Conservation (phyloP, 305 asterid species). For the Rubia peregrina region DNA sequence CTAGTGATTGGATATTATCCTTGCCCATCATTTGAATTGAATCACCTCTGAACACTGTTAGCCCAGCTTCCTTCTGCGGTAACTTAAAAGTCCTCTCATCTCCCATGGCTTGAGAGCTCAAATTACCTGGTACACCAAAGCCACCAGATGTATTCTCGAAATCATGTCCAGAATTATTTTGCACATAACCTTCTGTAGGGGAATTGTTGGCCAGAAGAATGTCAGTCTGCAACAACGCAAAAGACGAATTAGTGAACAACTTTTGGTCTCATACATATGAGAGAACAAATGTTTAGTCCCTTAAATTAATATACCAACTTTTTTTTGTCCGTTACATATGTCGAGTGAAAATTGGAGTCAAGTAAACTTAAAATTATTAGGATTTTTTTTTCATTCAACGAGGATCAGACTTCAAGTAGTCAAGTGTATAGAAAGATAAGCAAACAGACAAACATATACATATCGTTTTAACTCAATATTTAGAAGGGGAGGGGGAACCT, state of each 20-base stretch:
- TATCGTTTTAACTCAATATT: background rate
- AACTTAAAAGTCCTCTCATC: slow-evolving; percentile 24
- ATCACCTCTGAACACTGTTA: slow-evolving; percentile 26
- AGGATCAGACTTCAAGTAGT: background rate
- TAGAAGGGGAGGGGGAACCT: background rate
- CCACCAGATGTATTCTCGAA: slow-evolving; percentile 15
- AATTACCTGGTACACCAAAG: slow-evolving; percentile 24
- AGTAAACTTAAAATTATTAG: slow-evolving; percentile 3
- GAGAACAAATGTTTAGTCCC: background rate
- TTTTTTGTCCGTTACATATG: background rate
- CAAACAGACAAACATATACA: background rate
- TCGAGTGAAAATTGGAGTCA: background rate
- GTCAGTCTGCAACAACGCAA: slow-evolving; percentile 34
- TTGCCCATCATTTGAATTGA: slow-evolving; percentile 23
- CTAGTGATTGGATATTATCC: slow-evolving; percentile 46
- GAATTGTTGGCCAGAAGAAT: slow-evolving; percentile 29
- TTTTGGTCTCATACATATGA: background rate
- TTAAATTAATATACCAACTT: too few species aligned
- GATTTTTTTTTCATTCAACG: background rate
- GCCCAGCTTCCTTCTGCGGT: slow-evolving; percentile 30
- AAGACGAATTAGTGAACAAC: background rate
- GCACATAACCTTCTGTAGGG: slow-evolving; percentile 31
- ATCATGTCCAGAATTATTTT: slow-evolving; percentile 26
- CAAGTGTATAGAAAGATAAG: background rate
- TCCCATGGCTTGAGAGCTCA: slow-evolving; percentile 30